These are phyloP conservation scores for Elsinoe arachidis DNA, from an alignment of 2,329 filamentous ascomycete genomes.

Conservation along the genomic window DNA sequence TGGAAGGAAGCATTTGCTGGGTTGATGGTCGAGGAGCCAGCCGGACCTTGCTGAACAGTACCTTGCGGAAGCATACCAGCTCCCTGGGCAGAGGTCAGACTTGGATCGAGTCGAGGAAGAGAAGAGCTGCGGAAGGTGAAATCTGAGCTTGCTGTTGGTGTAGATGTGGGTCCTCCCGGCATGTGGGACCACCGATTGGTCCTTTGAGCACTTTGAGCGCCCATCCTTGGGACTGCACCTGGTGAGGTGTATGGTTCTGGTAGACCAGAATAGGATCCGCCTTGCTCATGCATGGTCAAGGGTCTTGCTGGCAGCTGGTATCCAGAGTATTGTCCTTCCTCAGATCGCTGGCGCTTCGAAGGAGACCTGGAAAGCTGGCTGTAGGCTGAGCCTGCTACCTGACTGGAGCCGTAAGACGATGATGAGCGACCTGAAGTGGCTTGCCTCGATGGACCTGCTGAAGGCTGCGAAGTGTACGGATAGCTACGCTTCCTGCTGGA, in stretches of 20 bases:
- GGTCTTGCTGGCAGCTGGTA: constrained; percentile 10
- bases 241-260: constrained; percentile 11
- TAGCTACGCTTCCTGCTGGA: constrained; percentile 13
- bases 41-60: constrained; percentile 7
- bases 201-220: neutral
- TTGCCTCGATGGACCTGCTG: constrained; percentile 7
- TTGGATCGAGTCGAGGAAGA: constrained; percentile 9
- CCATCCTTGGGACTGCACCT: constrained; percentile 3
- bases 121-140: constrained; percentile 10
- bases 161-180: constrained; percentile 1
- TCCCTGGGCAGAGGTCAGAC: constrained; percentile 4
- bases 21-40: constrained; percentile 5
- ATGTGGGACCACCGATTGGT: constrained; percentile 6
- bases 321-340: constrained; percentile 10
- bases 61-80: constrained; percentile 11
- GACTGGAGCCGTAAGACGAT: constrained; percentile 1
- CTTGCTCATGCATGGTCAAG: constrained; percentile 4
- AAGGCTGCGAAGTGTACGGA: constrained; percentile 9
- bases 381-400: constrained; percentile 7
- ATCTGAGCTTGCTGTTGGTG: neutral
- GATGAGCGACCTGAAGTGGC: constrained; percentile 4
- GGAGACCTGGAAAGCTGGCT: constrained; percentile 10
- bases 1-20: constrained; percentile 6
- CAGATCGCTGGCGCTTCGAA: constrained; percentile 12
- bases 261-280: neutral